Conservation (phyloP, 768 basidiomycete genomes). For the Russula sp. region DNA sequence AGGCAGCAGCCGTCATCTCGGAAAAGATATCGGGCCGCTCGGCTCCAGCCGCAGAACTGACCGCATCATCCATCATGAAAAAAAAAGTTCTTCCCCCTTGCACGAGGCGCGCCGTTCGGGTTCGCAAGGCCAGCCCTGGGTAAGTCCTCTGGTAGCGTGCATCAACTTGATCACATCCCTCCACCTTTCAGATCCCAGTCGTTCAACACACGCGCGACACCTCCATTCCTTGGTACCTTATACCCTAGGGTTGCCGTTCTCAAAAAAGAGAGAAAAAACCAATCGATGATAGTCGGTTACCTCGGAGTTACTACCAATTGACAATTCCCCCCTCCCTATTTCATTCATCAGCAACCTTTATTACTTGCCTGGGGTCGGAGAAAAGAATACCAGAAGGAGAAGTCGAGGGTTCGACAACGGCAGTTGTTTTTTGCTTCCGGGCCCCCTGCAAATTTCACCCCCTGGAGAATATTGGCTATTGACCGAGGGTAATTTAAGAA, state of each 20-base stretch:
- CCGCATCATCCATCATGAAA: constrained; percentile 20
- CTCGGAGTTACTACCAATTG: background rate
- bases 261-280: background rate
- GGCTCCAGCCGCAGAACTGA: constrained; percentile 13
- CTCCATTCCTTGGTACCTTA: background rate
- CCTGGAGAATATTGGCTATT: too few species aligned
- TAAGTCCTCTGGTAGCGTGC: background rate
- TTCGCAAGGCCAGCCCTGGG: background rate
- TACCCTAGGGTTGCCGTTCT: background rate
- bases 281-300: background rate
- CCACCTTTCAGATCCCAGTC: background rate
- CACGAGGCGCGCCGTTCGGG: constrained; percentile 12
- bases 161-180: constrained; percentile 3
- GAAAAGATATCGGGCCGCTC: constrained; percentile 15
- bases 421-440: constrained; percentile 15
- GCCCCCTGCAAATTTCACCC: constrained; percentile 1
- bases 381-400: constrained; percentile 13
- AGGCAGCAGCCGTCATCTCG: background rate
- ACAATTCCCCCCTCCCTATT: background rate
- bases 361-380: background rate
- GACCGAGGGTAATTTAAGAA: background rate
- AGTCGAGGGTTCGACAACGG: background rate
- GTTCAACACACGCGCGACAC: background rate
- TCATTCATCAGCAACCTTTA: background rate
- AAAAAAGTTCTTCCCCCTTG: background rate